phyloP scores from a whole-genome alignment of 2,329 filamentous ascomycete species.

The Alternaria solani region DNA sequence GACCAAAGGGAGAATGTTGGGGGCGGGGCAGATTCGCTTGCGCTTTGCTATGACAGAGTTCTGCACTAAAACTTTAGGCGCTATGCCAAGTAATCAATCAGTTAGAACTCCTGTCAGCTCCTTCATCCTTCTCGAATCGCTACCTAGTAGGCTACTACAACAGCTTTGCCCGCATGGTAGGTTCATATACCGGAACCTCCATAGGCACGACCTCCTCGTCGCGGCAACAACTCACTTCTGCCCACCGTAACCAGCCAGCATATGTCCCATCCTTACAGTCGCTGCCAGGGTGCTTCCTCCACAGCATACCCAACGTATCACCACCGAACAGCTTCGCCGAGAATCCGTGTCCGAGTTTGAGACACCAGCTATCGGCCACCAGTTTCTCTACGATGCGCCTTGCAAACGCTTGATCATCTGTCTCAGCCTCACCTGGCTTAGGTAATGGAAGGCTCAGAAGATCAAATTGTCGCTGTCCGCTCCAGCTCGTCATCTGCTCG shows the following conservation, averaged over 20 bases:
- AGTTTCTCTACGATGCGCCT: slow-evolving; percentile 62
- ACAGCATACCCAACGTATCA: slow-evolving; percentile 62
- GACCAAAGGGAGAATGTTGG: neutral
- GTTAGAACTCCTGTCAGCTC: neutral
- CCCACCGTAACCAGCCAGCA: slow-evolving; percentile 63
- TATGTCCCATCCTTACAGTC: slow-evolving; percentile 63
- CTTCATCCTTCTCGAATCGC: neutral
- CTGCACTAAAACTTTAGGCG: neutral
- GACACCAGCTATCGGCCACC: slow-evolving; percentile 60
- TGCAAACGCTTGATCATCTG: slow-evolving; percentile 57
- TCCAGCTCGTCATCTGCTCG: slow-evolving; percentile 61
- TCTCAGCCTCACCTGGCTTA: slow-evolving; percentile 52
- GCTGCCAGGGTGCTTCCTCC: slow-evolving; percentile 60
- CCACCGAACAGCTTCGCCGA: slow-evolving; percentile 59
- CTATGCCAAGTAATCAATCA: neutral
- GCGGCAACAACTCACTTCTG: slow-evolving; percentile 58
- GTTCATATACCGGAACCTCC: slow-evolving; percentile 22
- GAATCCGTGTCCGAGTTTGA: slow-evolving; percentile 65
- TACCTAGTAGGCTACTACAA: neutral
- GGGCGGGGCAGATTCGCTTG: neutral
- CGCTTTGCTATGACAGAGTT: neutral
- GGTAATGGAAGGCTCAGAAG: slow-evolving; percentile 58
- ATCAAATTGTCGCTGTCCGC: slow-evolving; percentile 59
- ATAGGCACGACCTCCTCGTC: slow-evolving; percentile 30
- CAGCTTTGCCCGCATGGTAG: slow-evolving; percentile 23